Percentiles rank a stretch among this genome's conserved stretches.
phyloP scores from a whole-genome alignment of 768 basidiomycete species.

The Pleurotus cornucopiae region DNA sequence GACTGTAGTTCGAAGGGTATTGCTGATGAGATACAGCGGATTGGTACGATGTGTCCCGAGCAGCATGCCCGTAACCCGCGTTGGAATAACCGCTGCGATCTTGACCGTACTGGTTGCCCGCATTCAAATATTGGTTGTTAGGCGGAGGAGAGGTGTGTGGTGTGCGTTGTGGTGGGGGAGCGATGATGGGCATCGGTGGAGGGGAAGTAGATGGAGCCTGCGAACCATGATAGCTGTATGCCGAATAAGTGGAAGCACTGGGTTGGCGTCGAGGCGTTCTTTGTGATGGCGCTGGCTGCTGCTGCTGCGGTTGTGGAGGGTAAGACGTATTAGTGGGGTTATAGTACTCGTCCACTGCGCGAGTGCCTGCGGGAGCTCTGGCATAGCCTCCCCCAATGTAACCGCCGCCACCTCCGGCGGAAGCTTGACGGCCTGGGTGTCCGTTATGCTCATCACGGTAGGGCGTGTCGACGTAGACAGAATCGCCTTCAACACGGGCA shows the following conservation, averaged over 20 bases:
- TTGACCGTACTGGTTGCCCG: constrained; percentile 28
- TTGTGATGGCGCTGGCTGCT: constrained; percentile 9
- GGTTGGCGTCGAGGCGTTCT: constrained; percentile 12
- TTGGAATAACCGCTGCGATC: constrained; percentile 27
- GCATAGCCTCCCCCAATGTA: constrained; percentile 59
- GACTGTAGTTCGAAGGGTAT: constrained; percentile 40
- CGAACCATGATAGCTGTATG: constrained; percentile 17
- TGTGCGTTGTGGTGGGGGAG: constrained; percentile 15
- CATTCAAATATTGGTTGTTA: constrained; percentile 29
- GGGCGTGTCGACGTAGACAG: constrained; percentile 51
- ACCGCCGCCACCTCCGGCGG: constrained; percentile 21
- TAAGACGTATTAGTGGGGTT: constrained; percentile 33
- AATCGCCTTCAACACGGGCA: constrained; percentile 51
- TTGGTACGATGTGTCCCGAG: constrained; percentile 53
- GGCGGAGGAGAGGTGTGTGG: constrained; percentile 15
- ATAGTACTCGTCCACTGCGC: constrained; percentile 78
- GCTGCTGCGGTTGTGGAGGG: constrained; percentile 40
- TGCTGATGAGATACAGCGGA: constrained; percentile 48
- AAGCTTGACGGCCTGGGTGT: constrained; percentile 18
- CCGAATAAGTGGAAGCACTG: constrained; percentile 22
- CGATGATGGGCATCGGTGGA: constrained; percentile 10
- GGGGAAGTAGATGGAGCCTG: constrained; percentile 20
- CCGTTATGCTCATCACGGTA: constrained; percentile 29
- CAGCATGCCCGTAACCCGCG: constrained; percentile 48
- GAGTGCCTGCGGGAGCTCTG: constrained; percentile 57